These are phyloP conservation scores for Styphnolobium japonicum DNA, from an alignment of 306 rosid genomes.

Conservation along the genomic window DNA sequence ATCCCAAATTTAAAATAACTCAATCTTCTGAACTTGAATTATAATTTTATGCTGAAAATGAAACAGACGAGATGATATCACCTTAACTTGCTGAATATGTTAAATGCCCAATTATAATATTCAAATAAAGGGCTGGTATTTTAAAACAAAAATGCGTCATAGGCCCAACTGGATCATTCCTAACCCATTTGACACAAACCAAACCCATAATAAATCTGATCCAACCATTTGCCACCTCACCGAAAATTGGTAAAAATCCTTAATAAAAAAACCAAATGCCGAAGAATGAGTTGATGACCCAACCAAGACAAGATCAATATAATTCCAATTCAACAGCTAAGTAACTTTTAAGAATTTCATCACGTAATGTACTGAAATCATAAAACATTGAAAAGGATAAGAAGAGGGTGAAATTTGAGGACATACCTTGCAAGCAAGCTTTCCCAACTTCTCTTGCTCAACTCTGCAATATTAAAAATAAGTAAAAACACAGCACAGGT, in stretches of 20 bases:
- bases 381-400: not conserved
- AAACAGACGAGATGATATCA: too few relatives aligned
- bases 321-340: not conserved
- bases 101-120: not conserved
- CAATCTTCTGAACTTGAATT: too few relatives aligned
- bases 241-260: not conserved
- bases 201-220: not conserved
- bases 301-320: not conserved
- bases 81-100: not conserved
- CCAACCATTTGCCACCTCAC: not conserved
- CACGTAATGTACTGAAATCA: not conserved
- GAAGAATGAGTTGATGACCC: slow-evolving; percentile 5
- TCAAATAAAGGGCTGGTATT: not conserved
- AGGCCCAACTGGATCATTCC: not conserved
- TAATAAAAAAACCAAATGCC: not conserved
- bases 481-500: not conserved
- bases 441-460: slow-evolving; percentile 85
- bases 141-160: not conserved
- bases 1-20: too few relatives aligned
- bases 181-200: not conserved
- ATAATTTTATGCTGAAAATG: too few relatives aligned
- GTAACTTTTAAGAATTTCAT: not conserved
- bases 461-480: slow-evolving; percentile 49
- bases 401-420: not conserved
- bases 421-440: slow-evolving; percentile 83